phyloP scores from a whole-genome alignment of 345 rosid genomes.

The Heritiera littoralis region DNA sequence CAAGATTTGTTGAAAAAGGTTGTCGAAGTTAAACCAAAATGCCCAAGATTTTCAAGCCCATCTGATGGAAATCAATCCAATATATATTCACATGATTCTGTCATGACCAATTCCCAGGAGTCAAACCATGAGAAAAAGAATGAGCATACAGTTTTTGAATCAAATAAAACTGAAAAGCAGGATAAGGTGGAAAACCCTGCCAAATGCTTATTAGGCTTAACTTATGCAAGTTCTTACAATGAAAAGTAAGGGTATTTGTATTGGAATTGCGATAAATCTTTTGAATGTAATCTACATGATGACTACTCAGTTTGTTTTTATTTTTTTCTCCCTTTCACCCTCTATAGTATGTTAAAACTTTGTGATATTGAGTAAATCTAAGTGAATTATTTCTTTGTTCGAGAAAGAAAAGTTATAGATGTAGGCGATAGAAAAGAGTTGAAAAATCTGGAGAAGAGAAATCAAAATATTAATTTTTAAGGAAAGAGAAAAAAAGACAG shows the following conservation, averaged over 20 bases:
- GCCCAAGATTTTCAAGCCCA: too few species aligned
- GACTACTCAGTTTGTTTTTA: neutral
- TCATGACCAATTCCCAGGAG: too few species aligned
- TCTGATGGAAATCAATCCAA: too few species aligned
- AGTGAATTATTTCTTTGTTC: neutral
- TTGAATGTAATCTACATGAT: neutral
- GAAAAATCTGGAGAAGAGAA: too few species aligned
- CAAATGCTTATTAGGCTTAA: slow-evolving; percentile 73
- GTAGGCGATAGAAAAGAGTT: too few species aligned
- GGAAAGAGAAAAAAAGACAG: too few species aligned
- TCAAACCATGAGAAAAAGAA: too few species aligned
- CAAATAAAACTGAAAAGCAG: slow-evolving; percentile 32
- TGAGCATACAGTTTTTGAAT: neutral
- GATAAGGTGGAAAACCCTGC: slow-evolving; percentile 43
- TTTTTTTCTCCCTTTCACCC: neutral
- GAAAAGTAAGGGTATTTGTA: slow-evolving; percentile 32
- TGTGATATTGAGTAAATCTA: neutral
- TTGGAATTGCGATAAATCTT: neutral
- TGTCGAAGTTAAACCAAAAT: too few species aligned
- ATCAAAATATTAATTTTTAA: too few species aligned
- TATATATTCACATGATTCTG: too few species aligned
- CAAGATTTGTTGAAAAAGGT: too few species aligned
- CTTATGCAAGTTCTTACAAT: slow-evolving; percentile 88
- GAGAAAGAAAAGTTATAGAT: neutral
- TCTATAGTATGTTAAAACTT: neutral